Evolutionary conservation across 192 early-diverging fungal genomes (phyloP), one percentile per base, ranked within the genome.

Genomic region (Martensiomyces pterosporus): DNA sequence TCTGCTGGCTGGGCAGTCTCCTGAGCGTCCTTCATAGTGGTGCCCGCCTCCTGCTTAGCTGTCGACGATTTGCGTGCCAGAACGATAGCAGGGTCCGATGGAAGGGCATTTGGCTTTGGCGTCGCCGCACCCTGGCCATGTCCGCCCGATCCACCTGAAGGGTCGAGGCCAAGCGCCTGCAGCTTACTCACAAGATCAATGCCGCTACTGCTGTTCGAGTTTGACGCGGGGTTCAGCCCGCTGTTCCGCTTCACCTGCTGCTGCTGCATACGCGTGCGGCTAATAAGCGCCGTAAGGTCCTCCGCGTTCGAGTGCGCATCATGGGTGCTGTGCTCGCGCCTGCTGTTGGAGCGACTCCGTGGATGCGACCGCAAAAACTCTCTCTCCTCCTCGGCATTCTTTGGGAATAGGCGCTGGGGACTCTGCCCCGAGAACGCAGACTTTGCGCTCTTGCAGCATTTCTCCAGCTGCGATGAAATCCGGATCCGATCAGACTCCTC

Each of bases 281-380:
- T 69, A 17, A 69, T 40, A 34, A 62, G 49, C 9, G 43, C 39
- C 35, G 60, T 37, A 10, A 62, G 41, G n/a, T n/a, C n/a, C 39
- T 32, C 29, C 34, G 50, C 47, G 34, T 58, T 52, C 7, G 29
- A 23, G 34, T 26, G 22, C 24, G 40, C 47, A 0, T 51, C 37
- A 16, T 57, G 39, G 9, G 47, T 24, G 9, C 33, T 36, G 5
- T 41, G 53, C 4, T 46, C 69, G 37, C 41, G 59, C 16, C 58
- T 47, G 57, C 69, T 73, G 50, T 73, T 73, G 9, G 69, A 73
- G 32, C 62, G 61, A 36, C 69, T 73, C 21, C 69, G 62, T 12
- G 69, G 69, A 43, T 73, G 61, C 53, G 60, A 40, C 15, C 53
- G 62, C 57, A 41, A 45, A 29, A 73, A 73, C 36, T 65, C 62